Percentiles rank a stretch among this genome's conserved stretches.
These are phyloP conservation scores for Niebla homalea DNA, from an alignment of 495 filamentous ascomycete genomes.

Conservation along the genomic window DNA sequence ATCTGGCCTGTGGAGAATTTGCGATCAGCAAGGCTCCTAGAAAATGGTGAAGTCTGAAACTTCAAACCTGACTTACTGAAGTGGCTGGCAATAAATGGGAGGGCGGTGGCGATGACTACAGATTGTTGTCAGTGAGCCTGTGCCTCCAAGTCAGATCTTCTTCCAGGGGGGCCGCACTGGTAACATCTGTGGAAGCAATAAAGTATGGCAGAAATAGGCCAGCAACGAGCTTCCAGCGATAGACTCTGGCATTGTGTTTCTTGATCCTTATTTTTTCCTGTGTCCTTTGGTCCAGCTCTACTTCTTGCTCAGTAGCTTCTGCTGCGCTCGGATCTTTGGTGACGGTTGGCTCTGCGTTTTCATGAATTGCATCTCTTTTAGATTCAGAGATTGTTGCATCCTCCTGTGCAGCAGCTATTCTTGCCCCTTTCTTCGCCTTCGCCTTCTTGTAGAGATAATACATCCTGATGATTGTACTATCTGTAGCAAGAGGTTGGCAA, in stretches of 20 bases:
- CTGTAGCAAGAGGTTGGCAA: no score
- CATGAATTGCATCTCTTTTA: not conserved
- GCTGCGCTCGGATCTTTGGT: not conserved
- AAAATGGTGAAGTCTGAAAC: no score
- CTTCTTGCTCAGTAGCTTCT: not conserved
- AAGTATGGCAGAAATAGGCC: slow-evolving; percentile 40
- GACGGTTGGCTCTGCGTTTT: not conserved
- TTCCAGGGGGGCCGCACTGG: slow-evolving; percentile 15
- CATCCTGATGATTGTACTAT: slow-evolving; percentile 43
- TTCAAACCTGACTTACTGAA: slow-evolving; percentile 27
- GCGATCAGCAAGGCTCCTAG: no score
- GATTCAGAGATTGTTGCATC: not conserved
- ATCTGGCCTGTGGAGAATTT: slow-evolving; percentile 19
- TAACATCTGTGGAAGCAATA: slow-evolving; percentile 40
- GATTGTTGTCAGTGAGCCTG: no score
- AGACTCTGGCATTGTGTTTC: slow-evolving; percentile 15
- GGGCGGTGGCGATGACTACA: slow-evolving; percentile 38
- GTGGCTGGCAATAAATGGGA: slow-evolving; percentile 45
- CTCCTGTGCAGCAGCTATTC: not conserved
- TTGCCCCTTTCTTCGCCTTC: not conserved
- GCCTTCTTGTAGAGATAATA: not conserved
- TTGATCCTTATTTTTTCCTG: slow-evolving; percentile 1
- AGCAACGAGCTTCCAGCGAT: slow-evolving; percentile 40
- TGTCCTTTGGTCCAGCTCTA: not conserved
- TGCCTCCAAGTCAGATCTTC: no score